Percentiles rank a stretch among this genome's conserved stretches.
These are phyloP conservation scores for Luvunga scandens DNA, from an alignment of 345 rosid genomes.

Conservation along the genomic window DNA sequence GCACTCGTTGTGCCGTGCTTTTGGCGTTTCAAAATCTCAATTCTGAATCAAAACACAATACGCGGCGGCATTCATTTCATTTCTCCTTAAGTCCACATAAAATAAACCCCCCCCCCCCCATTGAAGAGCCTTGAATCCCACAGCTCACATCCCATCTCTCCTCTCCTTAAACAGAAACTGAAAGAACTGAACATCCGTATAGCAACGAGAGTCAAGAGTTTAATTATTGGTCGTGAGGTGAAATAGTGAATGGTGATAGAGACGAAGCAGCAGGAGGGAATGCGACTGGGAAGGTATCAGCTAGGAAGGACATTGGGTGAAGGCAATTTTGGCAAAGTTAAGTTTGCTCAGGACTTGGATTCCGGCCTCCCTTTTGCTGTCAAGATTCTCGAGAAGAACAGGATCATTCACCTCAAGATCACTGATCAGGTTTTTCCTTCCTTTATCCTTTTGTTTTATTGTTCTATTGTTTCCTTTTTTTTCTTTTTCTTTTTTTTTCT, in stretches of 20 bases:
- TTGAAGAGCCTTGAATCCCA: too few relatives aligned
- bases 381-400: conserved; percentile 77
- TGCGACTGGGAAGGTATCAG: conserved; percentile 87
- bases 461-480: too few relatives aligned
- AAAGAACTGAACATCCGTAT: too few relatives aligned
- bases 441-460: neutral
- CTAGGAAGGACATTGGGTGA: conserved; percentile 88
- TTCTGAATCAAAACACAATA: too few relatives aligned
- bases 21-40: too few relatives aligned
- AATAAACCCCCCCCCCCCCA: too few relatives aligned
- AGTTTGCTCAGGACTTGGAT: conserved; percentile 57
- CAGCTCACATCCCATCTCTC: too few relatives aligned
- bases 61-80: too few relatives aligned
- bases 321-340: conserved; percentile 92
- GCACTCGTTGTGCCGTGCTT: too few relatives aligned
- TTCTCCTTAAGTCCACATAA: too few relatives aligned
- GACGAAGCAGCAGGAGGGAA: conserved; percentile 32
- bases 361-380: conserved; percentile 72
- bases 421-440: conserved; percentile 57
- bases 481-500: neutral
- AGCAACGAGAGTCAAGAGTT: too few relatives aligned
- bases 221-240: neutral
- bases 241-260: conserved; percentile 27
- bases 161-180: too few relatives aligned
- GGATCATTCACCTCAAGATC: conserved; percentile 67